Conservation (phyloP, 1,284 basidiomycete genomes). For the Tranzscheliella williamsii region DNA sequence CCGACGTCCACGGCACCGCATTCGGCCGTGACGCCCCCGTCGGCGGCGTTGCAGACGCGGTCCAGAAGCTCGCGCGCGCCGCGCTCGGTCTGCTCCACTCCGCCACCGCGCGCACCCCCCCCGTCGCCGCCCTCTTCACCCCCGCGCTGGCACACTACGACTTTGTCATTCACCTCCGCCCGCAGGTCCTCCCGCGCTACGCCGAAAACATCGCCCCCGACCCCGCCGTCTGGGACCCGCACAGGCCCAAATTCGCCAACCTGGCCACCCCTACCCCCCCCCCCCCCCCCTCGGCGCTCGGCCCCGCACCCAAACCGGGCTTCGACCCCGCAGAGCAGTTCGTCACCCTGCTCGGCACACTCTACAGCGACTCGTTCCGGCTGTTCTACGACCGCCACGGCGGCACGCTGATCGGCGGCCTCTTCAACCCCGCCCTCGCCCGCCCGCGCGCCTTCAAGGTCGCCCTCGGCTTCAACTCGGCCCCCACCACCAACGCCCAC, state of each 20-base stretch:
- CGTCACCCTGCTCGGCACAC: conserved; percentile 68
- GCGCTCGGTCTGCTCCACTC: conserved; percentile 32
- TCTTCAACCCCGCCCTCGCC: conserved; percentile 76
- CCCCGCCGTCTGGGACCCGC: conserved; percentile 32
- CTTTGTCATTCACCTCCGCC: conserved; percentile 76
- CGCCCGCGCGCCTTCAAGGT: conserved; percentile 73
- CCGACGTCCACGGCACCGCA: conserved; percentile 73
- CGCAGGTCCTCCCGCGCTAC: conserved; percentile 73
- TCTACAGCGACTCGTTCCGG: conserved; percentile 77
- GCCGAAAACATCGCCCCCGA: conserved; percentile 62
- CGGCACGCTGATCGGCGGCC: conserved; percentile 74
- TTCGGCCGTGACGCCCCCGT: conserved; percentile 67
- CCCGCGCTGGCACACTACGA: conserved; percentile 85
- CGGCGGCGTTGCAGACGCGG: conserved; percentile 44
- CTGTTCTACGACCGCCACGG: conserved; percentile 86
- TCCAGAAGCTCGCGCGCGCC: conserved; percentile 44
- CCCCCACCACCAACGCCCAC: conserved; percentile 61
- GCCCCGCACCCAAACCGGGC: conserved; percentile 35
- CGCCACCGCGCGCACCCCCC: conserved; percentile 37
- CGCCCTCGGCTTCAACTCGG: conserved; percentile 70
- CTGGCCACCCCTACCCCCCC: conserved; percentile 29
- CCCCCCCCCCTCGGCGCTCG: neutral
- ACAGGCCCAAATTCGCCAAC: conserved; percentile 66
- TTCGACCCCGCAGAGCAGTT: conserved; percentile 80
- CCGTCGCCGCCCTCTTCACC: conserved; percentile 73